A percentile compares a stretch with the other conserved stretches of the same genome.
phyloP scores from a whole-genome alignment of 2,329 filamentous ascomycete genomes.

The Tolypocladium nubicola region DNA sequence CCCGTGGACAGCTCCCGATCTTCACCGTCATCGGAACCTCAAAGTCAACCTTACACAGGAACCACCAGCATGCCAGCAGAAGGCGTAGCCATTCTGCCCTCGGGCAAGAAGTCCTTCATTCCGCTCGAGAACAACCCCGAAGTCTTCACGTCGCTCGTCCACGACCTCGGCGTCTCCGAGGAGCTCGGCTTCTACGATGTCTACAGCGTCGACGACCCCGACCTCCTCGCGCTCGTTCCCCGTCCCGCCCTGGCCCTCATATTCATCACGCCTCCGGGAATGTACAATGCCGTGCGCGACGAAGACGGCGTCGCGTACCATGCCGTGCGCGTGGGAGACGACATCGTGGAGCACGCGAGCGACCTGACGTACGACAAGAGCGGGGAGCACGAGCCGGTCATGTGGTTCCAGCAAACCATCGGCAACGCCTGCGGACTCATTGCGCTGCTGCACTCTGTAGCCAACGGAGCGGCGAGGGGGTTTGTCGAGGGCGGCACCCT shows the following conservation, averaged over 20 bases:
- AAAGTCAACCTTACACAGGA: neutral
- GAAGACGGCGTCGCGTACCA: slow-evolving; percentile 13
- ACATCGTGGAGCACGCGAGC: slow-evolving; percentile 10
- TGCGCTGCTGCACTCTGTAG: slow-evolving; percentile 61
- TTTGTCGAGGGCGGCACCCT: slow-evolving; percentile 43
- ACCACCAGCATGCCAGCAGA: slow-evolving; percentile 14
- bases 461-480: slow-evolving; percentile 53
- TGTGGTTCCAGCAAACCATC: slow-evolving; percentile 84
- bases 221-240: slow-evolving; percentile 60
- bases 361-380: slow-evolving; percentile 20
- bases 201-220: slow-evolving; percentile 67
- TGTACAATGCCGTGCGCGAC: slow-evolving; percentile 34
- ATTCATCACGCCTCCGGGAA: slow-evolving; percentile 58
- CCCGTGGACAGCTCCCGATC: neutral
- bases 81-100: slow-evolving; percentile 16
- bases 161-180: slow-evolving; percentile 59
- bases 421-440: slow-evolving; percentile 74
- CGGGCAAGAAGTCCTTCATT: slow-evolving; percentile 24
- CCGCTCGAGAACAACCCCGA: slow-evolving; percentile 56
- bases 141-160: slow-evolving; percentile 63
- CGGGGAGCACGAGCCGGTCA: slow-evolving; percentile 47
- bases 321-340: slow-evolving; percentile 17
- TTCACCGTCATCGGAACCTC: neutral
- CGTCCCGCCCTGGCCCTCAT: slow-evolving; percentile 68
- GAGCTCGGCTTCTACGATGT: slow-evolving; percentile 70